phyloP scores from a whole-genome alignment of 1,284 basidiomycete species.

The Marasmius tenuissimus region DNA sequence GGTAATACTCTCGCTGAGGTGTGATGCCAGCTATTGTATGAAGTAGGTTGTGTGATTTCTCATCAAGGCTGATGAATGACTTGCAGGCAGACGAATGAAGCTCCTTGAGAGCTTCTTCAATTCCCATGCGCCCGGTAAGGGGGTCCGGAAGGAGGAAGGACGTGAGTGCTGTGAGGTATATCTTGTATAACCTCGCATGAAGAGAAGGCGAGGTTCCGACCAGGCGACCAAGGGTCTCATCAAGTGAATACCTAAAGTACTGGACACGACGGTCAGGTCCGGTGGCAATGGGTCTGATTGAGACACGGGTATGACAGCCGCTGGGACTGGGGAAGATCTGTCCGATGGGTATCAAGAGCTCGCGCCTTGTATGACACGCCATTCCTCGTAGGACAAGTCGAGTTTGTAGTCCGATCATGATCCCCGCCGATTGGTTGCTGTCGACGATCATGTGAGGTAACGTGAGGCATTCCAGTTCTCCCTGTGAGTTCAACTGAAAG shows the following conservation, averaged over 20 bases:
- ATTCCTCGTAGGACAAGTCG: conserved; percentile 35
- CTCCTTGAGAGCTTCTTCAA: conserved; percentile 41
- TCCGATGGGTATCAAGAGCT: conserved; percentile 37
- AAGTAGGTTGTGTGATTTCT: conserved; percentile 30
- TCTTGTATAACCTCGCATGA: conserved; percentile 35
- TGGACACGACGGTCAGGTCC: conserved; percentile 8
- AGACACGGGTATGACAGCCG: conserved; percentile 24
- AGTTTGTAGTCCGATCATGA: conserved; percentile 38
- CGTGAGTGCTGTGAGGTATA: conserved; percentile 47
- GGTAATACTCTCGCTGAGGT: conserved; percentile 37
- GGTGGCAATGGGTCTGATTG: conserved; percentile 21
- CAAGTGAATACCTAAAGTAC: conserved; percentile 38
- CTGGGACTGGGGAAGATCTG: neutral
- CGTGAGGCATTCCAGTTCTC: conserved; percentile 32
- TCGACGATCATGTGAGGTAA: conserved; percentile 36
- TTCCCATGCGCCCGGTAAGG: conserved; percentile 43
- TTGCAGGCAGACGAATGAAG: conserved; percentile 35
- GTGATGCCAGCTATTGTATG: conserved; percentile 32
- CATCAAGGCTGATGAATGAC: conserved; percentile 36
- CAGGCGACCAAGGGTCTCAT: conserved; percentile 38
- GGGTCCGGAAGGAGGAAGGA: conserved; percentile 43
- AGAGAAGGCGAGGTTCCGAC: conserved; percentile 30
- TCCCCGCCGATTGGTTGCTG: conserved; percentile 32
- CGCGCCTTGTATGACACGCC: conserved; percentile 18
- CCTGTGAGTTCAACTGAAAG: conserved; percentile 29